Conservation (phyloP, 2,329 filamentous ascomycete species). For the Achaetomium macrosporum region DNA sequence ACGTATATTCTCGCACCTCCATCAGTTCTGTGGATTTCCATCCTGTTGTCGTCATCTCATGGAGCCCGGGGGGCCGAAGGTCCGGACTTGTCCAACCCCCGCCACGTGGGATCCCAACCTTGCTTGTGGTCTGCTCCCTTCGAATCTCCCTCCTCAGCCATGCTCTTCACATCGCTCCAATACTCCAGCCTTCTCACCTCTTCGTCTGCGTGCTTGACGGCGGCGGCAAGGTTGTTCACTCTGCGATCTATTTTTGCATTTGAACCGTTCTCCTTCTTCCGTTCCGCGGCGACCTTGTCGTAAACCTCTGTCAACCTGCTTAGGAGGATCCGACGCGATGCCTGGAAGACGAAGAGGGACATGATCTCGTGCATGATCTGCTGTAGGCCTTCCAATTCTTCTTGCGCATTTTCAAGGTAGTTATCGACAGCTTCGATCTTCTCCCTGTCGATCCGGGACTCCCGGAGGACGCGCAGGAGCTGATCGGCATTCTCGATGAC, state of each 20-base stretch:
- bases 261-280: slow-evolving; percentile 40
- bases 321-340: slow-evolving; percentile 72
- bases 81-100: slow-evolving; percentile 50
- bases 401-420: slow-evolving; percentile 71
- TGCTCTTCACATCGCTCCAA: slow-evolving; percentile 76
- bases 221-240: slow-evolving; percentile 64
- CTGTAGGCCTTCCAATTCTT: slow-evolving; percentile 70
- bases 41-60: not conserved
- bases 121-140: slow-evolving; percentile 37
- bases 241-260: slow-evolving; percentile 41
- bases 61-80: slow-evolving; percentile 33
- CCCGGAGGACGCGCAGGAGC: slow-evolving; percentile 62
- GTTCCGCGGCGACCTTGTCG: slow-evolving; percentile 47
- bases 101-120: slow-evolving; percentile 43
- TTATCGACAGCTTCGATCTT: slow-evolving; percentile 78
- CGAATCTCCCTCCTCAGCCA: slow-evolving; percentile 51
- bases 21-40: too few species aligned
- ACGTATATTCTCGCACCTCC: too few species aligned
- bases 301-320: slow-evolving; percentile 61
- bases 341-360: slow-evolving; percentile 82
- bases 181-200: slow-evolving; percentile 78
- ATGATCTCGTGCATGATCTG: slow-evolving; percentile 79
- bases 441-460: slow-evolving; percentile 75
- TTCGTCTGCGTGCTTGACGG: slow-evolving; percentile 69
- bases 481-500: slow-evolving; percentile 59